A percentile compares a stretch with the other conserved stretches of the same genome.
These are phyloP conservation scores for Onygenales sp. DNA, from an alignment of 2,329 filamentous ascomycete species.

Conservation along the genomic window DNA sequence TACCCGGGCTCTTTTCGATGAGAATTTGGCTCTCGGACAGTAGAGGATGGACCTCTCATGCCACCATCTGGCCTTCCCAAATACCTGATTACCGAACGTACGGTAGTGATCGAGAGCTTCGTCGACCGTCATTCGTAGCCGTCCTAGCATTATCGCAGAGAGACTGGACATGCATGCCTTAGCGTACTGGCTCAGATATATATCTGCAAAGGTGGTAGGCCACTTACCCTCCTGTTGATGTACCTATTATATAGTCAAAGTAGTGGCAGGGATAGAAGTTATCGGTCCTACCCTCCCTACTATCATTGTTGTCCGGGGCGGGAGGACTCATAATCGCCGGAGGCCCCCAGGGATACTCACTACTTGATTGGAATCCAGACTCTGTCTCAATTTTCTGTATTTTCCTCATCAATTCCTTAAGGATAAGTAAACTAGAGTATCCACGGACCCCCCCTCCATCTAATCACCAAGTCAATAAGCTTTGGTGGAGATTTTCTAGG, in stretches of 20 bases:
- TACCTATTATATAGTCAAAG: neutral
- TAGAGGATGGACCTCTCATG: neutral
- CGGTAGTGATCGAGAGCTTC: conserved; percentile 18
- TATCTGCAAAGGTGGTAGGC: neutral
- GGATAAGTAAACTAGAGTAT: neutral
- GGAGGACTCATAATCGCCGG: neutral
- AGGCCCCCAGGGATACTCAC: neutral
- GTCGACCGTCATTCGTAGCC: conserved; percentile 25
- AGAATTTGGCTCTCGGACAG: neutral
- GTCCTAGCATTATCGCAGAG: conserved; percentile 30
- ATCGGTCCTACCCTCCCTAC: neutral
- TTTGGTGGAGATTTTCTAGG: neutral
- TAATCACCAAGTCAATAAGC: neutral
- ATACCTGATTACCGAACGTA: neutral
- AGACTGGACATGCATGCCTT: conserved; percentile 14
- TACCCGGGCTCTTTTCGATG: neutral
- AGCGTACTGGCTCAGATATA: neutral
- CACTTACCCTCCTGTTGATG: neutral
- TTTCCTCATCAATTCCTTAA: neutral
- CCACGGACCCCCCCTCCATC: neutral
- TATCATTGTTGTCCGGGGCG: neutral
- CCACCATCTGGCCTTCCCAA: neutral
- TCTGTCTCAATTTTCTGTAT: neutral
- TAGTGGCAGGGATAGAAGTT: neutral
- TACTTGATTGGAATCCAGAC: neutral